A percentile compares a stretch with the other conserved stretches of the same genome.
Conservation (phyloP, 306 rosid species). For the Lathyrus sativus region DNA sequence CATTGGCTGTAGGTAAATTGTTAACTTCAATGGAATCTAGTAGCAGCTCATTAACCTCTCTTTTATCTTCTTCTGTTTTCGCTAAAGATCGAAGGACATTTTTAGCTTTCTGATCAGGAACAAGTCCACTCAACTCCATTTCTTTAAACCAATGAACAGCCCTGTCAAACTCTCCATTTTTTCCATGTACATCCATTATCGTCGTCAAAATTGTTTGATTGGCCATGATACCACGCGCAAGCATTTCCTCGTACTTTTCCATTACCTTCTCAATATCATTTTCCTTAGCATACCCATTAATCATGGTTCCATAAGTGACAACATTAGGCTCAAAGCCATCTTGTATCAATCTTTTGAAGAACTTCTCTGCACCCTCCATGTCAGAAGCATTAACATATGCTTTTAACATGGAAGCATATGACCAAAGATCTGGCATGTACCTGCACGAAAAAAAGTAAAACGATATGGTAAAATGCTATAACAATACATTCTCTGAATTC, state of each 20-base stretch:
- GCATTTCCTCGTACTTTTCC: conserved; percentile 80
- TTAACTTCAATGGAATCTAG: conserved; percentile 42
- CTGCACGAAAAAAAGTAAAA: conserved; percentile 48
- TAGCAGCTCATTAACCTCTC: conserved; percentile 59
- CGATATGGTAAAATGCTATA: conserved; percentile 30
- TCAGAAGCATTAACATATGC: conserved; percentile 90
- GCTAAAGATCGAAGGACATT: conserved; percentile 80
- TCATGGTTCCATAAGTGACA: conserved; percentile 77
- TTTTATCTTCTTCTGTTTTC: conserved; percentile 59
- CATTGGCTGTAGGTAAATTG: conserved; percentile 38
- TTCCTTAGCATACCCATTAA: conserved; percentile 80
- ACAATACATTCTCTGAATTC: conserved; percentile 14
- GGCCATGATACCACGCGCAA: conserved; percentile 53
- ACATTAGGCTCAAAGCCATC: conserved; percentile 82
- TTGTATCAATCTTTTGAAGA: conserved; percentile 68
- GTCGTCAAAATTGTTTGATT: conserved; percentile 75
- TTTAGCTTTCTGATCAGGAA: conserved; percentile 85
- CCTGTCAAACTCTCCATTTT: conserved; percentile 66
- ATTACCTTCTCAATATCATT: conserved; percentile 67
- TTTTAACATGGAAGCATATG: conserved; percentile 85
- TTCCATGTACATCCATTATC: conserved; percentile 92
- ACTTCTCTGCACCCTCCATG: conserved; percentile 88
- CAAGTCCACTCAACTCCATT: conserved; percentile 66
- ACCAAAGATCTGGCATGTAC: conserved; percentile 77
- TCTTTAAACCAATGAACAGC: conserved; percentile 91